phyloP scores from a whole-genome alignment of 306 rosid genomes.

The Quercus ilex region DNA sequence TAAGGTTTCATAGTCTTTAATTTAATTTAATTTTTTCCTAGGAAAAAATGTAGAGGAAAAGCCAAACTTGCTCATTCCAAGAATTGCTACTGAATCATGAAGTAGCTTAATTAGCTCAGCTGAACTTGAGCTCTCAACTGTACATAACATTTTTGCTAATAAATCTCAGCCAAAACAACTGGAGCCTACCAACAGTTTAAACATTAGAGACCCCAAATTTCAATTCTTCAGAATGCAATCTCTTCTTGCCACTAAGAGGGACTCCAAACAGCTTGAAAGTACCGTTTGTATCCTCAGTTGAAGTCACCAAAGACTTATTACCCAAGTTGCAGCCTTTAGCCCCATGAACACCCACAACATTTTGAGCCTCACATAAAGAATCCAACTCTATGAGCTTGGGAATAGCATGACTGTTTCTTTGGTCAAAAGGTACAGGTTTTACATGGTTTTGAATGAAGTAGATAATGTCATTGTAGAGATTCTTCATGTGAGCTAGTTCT shows the following conservation, averaged over 20 bases:
- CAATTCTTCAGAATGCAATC: constrained; percentile 39
- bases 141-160: constrained; percentile 19
- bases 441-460: constrained; percentile 78
- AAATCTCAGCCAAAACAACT: constrained; percentile 21
- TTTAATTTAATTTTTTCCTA: neutral
- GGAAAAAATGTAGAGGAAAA: neutral
- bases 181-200: neutral
- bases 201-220: neutral
- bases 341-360: neutral
- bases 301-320: constrained; percentile 13
- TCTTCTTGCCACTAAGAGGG: constrained; percentile 54
- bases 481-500: constrained; percentile 76
- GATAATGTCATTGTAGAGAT: constrained; percentile 73
- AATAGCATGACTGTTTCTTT: constrained; percentile 17
- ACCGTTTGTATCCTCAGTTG: constrained; percentile 19
- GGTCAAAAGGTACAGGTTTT: constrained; percentile 40
- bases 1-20: neutral
- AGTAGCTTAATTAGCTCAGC: constrained; percentile 6
- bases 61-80: neutral
- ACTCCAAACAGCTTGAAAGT: constrained; percentile 62
- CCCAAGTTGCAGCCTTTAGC: constrained; percentile 10
- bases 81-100: neutral
- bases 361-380: constrained; percentile 19
- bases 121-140: constrained; percentile 22
- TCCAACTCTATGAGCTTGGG: constrained; percentile 48